Evolutionary conservation across 1,284 basidiomycete species (phyloP), one percentile per base, ranked within the genome.

Genomic region (Sutorius eximius): DNA sequence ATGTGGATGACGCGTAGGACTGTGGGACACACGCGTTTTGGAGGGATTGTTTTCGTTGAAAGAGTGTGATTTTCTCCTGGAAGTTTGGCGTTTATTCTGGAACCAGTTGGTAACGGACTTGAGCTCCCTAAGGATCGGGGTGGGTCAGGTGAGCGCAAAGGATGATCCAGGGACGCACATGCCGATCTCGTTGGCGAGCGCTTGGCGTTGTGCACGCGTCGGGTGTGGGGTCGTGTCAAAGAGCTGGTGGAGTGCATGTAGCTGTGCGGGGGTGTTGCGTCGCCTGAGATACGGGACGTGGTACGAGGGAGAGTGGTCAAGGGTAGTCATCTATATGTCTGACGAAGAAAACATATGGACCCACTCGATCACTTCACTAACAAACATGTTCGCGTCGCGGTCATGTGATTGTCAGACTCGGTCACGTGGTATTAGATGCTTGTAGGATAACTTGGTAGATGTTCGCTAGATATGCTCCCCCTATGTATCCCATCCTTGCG

Each of bases 191-290:
- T 62, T 61, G 10, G 80, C 76, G 48, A 80, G 71, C 3, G 61
- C 57, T 24, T 69, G 70, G 34, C 78, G 77, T 47, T 78, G 75
- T 24, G 74, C 74, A 57, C 75, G 72, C 13, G 75, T 69, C 15
- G 79, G 78, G 53, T 80, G 79, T 1, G 71, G 71, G 18, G 73
- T 73, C 6, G 61, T 49, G 16, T 74, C 68, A 58, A 77, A 80
- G 6, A 75, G 49, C 3, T 65, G 59, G 18, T 77, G 67, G 37
- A 80, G 72, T 38, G 70, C 72, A 24, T 67, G 59, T 29, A 76
- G 68, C 59, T 81, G 79, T 6, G 71, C 67, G 1, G 71, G 73
- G 3, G 66, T 65, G 46, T 75, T 70, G 30, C 72, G 66, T 37
- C 70, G 73, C 51, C 75, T 67, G 37, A 62, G 22, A 57, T 73